Evolutionary conservation across 805 yeast species (phyloP).

Genomic region (Starmerella powellii): DNA sequence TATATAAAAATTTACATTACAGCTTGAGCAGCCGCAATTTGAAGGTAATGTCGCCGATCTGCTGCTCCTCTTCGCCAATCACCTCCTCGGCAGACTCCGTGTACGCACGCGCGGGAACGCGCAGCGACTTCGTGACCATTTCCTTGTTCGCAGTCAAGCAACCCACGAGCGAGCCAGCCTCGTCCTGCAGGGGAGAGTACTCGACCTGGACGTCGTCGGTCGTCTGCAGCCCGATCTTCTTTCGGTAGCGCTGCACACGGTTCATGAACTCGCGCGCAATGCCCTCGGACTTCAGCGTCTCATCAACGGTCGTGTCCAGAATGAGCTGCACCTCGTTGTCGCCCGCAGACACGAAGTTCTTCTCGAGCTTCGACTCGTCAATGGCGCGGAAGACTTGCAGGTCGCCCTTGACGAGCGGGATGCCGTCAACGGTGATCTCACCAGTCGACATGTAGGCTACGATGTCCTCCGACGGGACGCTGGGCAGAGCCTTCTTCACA

Average conservation of each 20-base stretch:
- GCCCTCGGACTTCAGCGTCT: conserved; percentile 86
- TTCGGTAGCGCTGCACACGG: conserved; percentile 94
- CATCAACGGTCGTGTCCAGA: conserved; percentile 75
- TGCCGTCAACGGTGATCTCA: conserved; percentile 75
- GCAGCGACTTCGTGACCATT: conserved; percentile 64
- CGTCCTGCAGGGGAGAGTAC: conserved; percentile 51
- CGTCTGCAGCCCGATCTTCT: conserved; percentile 87
- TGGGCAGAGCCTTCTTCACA: conserved; percentile 88
- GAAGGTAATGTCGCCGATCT: conserved; percentile 64
- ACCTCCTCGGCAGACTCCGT: conserved; percentile 37
- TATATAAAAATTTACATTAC: too few species aligned
- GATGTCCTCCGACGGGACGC: conserved; percentile 68
- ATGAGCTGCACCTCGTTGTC: conserved; percentile 82
- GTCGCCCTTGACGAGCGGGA: conserved; percentile 76
- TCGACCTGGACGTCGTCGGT: conserved; percentile 91
- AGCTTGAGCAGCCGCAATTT: conserved; percentile 64
- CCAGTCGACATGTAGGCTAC: conserved; percentile 62
- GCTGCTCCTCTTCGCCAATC: conserved; percentile 81
- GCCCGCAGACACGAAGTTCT: conserved; percentile 78
- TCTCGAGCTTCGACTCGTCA: conserved; percentile 44
- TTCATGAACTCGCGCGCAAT: conserved; percentile 90
- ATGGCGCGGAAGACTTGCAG: conserved; percentile 81
- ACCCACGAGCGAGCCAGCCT: conserved; percentile 38
- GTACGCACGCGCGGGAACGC: conserved; percentile 44
- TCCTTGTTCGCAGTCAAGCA: conserved; percentile 55